Base-by-base conservation (phyloP, 208 protist genomes). In the Leishmania gerbilli region DNA sequence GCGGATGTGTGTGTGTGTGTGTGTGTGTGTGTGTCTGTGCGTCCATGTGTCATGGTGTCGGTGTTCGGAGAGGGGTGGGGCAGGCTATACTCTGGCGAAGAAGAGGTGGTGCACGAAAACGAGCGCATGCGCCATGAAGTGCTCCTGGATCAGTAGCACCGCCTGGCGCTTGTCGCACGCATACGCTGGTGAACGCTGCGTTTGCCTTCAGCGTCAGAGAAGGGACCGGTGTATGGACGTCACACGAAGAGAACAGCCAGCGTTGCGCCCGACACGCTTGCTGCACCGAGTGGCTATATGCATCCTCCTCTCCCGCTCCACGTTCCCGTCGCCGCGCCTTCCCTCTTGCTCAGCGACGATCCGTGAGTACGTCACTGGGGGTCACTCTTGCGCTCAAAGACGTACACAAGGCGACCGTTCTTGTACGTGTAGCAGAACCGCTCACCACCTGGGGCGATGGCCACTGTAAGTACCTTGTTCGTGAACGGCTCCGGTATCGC, bases 361-460 rank as follows among this genome's bases (percentile, higher is more conserved):
- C 71, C 47, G 13, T 56, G 47, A 5, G 2, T 5, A 56, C 71
- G 71, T 77, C 53, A 67, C 71, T 37, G 60, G 11, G 37, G 9
- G 53, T 80, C 71, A 34, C 80, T 81, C 68, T 80, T 78, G 21
- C 93, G 92, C 80, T 96, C 95, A 87, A 96, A 94, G 31, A 96
- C 79, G 83, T 92, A 94, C 34, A 97, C 87, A 17, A 90, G 71
- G 40, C 86, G 77, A 31, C 90, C 94, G 58, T 95, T 93, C 79
- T 93, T 91, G 79, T 87, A 96, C 3, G 89, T 91, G 71, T 94
- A 93, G 21, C 88, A 89, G 79, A 97, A 97, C 13, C 94, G 77
- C 83, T 96, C 91, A 0, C 94, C 94, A 64, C 92, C 94, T n/a
- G 93, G 92, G 1, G 91, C 89, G n/a, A 97, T 88, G 21, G 92